Conservation (phyloP, 2,329 filamentous ascomycete genomes). For the Trichoderma koningiopsis region DNA sequence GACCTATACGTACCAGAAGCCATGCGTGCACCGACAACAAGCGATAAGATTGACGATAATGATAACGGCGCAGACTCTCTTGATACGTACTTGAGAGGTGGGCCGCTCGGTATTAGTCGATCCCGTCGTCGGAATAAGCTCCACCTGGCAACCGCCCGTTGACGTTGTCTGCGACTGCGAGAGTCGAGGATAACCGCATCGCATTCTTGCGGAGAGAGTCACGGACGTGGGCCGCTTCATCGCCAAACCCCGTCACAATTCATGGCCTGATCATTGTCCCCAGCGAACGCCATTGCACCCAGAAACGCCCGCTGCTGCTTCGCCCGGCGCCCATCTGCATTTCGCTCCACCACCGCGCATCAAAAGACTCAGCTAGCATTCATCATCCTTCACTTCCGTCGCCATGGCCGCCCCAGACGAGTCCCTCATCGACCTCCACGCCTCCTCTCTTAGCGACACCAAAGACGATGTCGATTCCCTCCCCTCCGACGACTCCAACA, state of each 20-base stretch:
- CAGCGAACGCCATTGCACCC: background rate
- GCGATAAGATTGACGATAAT: constrained; percentile 17
- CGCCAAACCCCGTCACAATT: background rate
- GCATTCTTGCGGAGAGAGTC: background rate
- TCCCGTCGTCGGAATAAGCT: constrained; percentile 1
- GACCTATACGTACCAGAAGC: background rate
- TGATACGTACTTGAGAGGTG: background rate
- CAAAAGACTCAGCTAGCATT: background rate
- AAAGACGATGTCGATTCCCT: constrained; percentile 63
- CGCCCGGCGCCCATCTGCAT: background rate
- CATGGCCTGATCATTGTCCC: constrained; percentile 1
- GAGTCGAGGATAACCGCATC: background rate
- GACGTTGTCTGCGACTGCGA: constrained; percentile 11
- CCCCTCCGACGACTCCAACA: constrained; percentile 61
- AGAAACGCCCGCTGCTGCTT: background rate
- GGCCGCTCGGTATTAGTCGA: background rate
- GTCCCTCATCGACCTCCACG: constrained; percentile 54
- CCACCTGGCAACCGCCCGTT: background rate
- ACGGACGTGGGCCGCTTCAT: background rate
- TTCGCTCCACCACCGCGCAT: background rate
- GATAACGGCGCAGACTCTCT: background rate
- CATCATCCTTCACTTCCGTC: background rate
- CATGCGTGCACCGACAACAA: too few species aligned
- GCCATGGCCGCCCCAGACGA: constrained; percentile 43
- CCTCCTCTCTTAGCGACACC: constrained; percentile 50